Evolutionary conservation across 257 asterid species (phyloP).

Genomic region (Striga asiatica): DNA sequence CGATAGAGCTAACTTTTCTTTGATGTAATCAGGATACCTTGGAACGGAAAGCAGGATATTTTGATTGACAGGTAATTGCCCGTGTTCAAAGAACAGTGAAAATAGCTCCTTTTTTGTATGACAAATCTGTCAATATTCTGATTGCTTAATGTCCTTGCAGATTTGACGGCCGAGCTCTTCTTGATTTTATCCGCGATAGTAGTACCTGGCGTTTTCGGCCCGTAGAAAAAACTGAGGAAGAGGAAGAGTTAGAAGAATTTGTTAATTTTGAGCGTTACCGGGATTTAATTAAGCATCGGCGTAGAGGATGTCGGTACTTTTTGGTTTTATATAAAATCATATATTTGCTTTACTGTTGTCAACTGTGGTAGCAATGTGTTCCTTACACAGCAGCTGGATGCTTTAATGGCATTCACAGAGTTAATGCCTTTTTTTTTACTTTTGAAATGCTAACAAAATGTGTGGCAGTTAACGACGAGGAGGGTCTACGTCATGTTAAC

Average conservation of each 20-base stretch:
- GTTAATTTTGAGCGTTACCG: slow-evolving; percentile 99
- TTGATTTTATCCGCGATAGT: slow-evolving; percentile 84
- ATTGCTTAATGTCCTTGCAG: slow-evolving; percentile 32
- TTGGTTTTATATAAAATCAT: slow-evolving; percentile 36
- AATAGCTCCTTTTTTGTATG: slow-evolving; percentile 5
- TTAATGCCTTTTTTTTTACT: slow-evolving; percentile 3
- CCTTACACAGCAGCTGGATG: slow-evolving; percentile 7
- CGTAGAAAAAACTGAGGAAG: slow-evolving; percentile 80
- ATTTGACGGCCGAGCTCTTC: slow-evolving; percentile 98
- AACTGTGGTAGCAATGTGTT: slow-evolving; percentile 10
- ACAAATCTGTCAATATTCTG: neutral
- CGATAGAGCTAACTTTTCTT: slow-evolving; percentile 16
- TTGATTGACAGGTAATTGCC: slow-evolving; percentile 75
- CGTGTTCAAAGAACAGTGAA: neutral
- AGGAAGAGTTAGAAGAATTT: slow-evolving; percentile 97
- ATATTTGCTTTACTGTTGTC: slow-evolving; percentile 21
- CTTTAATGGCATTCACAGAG: neutral
- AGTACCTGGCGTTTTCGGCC: slow-evolving; percentile 48
- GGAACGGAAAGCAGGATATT: slow-evolving; percentile 95
- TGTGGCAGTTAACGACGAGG: slow-evolving; percentile 78
- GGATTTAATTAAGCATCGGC: slow-evolving; percentile 99
- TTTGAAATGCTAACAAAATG: slow-evolving; percentile 22
- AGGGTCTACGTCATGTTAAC: slow-evolving; percentile 75
- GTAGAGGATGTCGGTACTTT: slow-evolving; percentile 99
- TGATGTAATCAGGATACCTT: slow-evolving; percentile 76